Conservation (phyloP, 805 yeast species). For the Zygosaccharomyces gambellarensis region DNA sequence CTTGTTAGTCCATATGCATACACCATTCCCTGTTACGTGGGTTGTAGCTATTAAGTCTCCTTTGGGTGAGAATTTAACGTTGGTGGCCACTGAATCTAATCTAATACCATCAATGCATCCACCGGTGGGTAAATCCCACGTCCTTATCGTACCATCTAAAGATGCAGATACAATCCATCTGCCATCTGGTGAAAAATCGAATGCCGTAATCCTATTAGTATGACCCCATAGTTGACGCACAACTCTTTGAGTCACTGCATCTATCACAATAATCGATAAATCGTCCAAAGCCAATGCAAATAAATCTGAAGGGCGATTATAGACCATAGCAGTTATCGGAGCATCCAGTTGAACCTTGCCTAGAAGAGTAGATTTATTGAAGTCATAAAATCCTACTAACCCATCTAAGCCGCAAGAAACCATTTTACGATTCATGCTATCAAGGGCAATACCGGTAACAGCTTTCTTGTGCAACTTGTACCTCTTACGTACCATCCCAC, state of each 20-base stretch:
- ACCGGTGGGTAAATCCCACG: constrained; percentile 98
- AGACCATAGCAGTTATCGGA: constrained; percentile 71
- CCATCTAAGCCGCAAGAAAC: constrained; percentile 90
- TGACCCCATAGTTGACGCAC: constrained; percentile 91
- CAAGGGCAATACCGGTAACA: constrained; percentile 84
- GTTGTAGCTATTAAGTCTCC: constrained; percentile 91
- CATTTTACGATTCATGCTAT: constrained; percentile 85
- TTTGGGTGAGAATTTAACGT: constrained; percentile 72
- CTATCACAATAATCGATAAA: constrained; percentile 76
- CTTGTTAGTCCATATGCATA: constrained; percentile 86
- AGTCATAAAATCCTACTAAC: constrained; percentile 78
- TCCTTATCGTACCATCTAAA: constrained; percentile 81
- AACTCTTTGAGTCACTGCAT: constrained; percentile 70
- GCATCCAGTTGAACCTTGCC: constrained; percentile 66
- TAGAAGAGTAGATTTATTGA: constrained; percentile 60
- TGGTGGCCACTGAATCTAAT: constrained; percentile 74
- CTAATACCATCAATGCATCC: constrained; percentile 90
- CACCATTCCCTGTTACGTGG: constrained; percentile 86
- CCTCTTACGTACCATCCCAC: constrained; percentile 74
- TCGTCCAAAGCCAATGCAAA: constrained; percentile 85
- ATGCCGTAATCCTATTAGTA: constrained; percentile 74
- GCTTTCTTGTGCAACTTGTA: constrained; percentile 68
- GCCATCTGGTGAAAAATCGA: constrained; percentile 92
- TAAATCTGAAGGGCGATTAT: constrained; percentile 78
- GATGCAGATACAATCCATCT: constrained; percentile 87